A percentile compares a stretch with the other conserved stretches of the same genome.
Conservation (phyloP, 2,329 filamentous ascomycete genomes). For the Aspergillus japonicus region DNA sequence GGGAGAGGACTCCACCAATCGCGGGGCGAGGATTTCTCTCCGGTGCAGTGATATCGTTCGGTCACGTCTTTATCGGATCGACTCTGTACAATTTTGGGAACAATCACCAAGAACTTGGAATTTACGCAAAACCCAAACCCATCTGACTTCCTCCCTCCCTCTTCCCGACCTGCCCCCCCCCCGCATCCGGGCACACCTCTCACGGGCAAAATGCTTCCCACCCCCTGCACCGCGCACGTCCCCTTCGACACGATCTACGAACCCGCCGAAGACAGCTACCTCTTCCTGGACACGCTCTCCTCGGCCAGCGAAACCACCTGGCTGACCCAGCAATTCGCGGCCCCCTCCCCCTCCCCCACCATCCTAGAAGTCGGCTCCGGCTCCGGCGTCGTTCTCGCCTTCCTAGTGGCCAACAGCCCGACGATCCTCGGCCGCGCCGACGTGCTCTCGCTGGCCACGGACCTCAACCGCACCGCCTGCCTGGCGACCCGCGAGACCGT, state of each 20-base stretch:
- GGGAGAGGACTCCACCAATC: background rate
- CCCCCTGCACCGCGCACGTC: slow-evolving; percentile 89
- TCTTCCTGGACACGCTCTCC: slow-evolving; percentile 88
- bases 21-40: too few relatives aligned
- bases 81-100: too few relatives aligned
- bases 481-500: slow-evolving; percentile 71
- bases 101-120: too few relatives aligned
- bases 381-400: slow-evolving; percentile 90
- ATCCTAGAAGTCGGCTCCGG: slow-evolving; percentile 86
- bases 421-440: slow-evolving; percentile 70
- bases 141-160: background rate
- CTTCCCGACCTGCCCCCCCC: background rate
- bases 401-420: slow-evolving; percentile 72
- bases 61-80: background rate
- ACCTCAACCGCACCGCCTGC: slow-evolving; percentile 85
- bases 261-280: slow-evolving; percentile 91
- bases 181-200: background rate
- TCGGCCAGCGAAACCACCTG: slow-evolving; percentile 66
- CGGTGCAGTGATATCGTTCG: too few relatives aligned
- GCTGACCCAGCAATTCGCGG: slow-evolving; percentile 62
- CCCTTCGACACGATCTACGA: slow-evolving; percentile 88
- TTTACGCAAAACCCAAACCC: background rate
- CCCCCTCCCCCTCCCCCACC: slow-evolving; percentile 49
- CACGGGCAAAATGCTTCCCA: slow-evolving; percentile 67
- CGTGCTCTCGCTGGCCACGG: slow-evolving; percentile 72